Evolutionary conservation across 441 rosid genomes (phyloP), one percentile per base, ranked within the genome.

Genomic region (Gossypium lobatum): DNA sequence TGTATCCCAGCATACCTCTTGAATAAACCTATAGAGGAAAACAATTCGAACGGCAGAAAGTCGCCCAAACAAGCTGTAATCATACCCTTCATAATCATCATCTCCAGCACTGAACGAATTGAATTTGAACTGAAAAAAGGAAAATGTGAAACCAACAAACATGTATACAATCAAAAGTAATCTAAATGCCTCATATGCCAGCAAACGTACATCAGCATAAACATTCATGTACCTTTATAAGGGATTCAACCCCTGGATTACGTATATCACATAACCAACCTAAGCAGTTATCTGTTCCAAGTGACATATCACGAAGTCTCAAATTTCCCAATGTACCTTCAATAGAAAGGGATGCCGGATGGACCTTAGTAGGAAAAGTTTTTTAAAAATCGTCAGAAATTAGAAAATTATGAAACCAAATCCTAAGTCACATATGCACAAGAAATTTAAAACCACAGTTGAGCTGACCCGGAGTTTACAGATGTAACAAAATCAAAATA

Each of bases 221-320:
- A 16, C 5, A 26, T 26, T 9, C 10, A 28, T 20, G 72, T 75
- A 94, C 99, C 95, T 89, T 93, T 78, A 96, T 94, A 73, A 96
- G 93, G 73, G 99, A 96, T 73, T 96, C 99, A 46, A 90, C 83
- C 68, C 94, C 99, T 68, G 97, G 98, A 84, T 92, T 91, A 67
- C 99, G 98, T 80, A 96, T 88, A 85, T 96, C 99, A 83, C 99
- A 96, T 77, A 96, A 93, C 98, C 98, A 96, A 76, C 92, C 83
- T 96, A 97, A 94, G 74, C 84, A 85, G 75, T 90, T 84, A 77
- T 89, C 91, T 37, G 81, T 73, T 76, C 89, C 98, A 69, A 93
- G 88, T 31, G 99, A 94, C 97, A 84, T 88, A 82, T 96, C 99
- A 79, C 93, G 80, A 52, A 96, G 98, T 84, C 91, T 93, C 83